These are phyloP conservation scores for Rhizopus arrhizus DNA, from an alignment of 371 early-diverging fungal species.

Conservation along the genomic window DNA sequence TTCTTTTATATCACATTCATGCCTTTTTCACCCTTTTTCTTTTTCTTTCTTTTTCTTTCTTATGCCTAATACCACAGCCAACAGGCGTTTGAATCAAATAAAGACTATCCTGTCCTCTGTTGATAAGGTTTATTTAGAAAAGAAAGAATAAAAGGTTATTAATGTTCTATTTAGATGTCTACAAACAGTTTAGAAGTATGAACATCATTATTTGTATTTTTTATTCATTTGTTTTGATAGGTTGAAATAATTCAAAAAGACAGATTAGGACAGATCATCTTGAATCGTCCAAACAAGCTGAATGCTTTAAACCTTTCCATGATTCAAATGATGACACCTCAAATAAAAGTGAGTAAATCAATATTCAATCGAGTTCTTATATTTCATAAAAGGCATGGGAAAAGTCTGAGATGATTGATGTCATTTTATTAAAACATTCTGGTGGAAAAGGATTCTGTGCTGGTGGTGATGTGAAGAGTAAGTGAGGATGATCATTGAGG, in stretches of 20 bases:
- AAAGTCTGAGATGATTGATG: conserved; percentile 83
- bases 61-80: conserved; percentile 10
- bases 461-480: conserved; percentile 94
- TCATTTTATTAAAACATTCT: conserved; percentile 80
- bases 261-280: conserved; percentile 73
- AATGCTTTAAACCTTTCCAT: conserved; percentile 89
- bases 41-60: conserved; percentile 4
- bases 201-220: neutral
- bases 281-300: conserved; percentile 86
- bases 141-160: conserved; percentile 7
- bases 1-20: neutral
- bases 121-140: neutral
- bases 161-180: neutral
- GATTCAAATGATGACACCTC: conserved; percentile 81
- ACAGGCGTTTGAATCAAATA: conserved; percentile 30
- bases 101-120: conserved; percentile 19
- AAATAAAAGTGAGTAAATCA: conserved; percentile 65
- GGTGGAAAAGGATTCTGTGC: conserved; percentile 92
- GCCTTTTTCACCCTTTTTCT: neutral
- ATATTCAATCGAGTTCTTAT: conserved; percentile 50
- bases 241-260: conserved; percentile 36
- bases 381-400: conserved; percentile 60
- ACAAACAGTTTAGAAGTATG: neutral
- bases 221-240: conserved; percentile 12
- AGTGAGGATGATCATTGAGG: neutral